phyloP scores from a whole-genome alignment of 176 grass and related monocot genomes.

The Tillandsia fasciculata region DNA sequence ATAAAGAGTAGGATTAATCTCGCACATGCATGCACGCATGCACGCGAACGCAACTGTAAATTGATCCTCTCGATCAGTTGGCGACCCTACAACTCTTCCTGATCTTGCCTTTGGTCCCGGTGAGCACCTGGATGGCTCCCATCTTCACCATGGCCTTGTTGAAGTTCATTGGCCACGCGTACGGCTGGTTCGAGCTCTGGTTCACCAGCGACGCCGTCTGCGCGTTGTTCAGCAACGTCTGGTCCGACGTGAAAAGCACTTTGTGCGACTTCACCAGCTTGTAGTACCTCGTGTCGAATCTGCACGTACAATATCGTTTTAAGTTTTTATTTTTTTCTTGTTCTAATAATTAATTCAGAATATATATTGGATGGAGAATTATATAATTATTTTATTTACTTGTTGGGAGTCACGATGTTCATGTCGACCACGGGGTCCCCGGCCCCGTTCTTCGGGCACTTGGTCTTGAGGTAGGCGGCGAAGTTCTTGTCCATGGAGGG shows the following conservation, averaged over 20 bases:
- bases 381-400: no score
- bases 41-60: no score
- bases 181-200: neutral
- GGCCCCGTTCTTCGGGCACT: slow-evolving; percentile 17
- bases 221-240: slow-evolving; percentile 4
- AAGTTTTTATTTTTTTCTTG: no score
- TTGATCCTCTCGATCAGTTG: neutral
- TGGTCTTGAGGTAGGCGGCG: neutral
- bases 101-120: neutral
- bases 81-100: slow-evolving; percentile 13
- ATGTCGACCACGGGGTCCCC: slow-evolving; percentile 21
- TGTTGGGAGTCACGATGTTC: slow-evolving; percentile 19
- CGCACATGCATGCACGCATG: no score
- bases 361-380: no score
- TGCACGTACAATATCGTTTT: no score
- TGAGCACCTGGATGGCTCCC: slow-evolving; percentile 1
- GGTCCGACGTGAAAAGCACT: slow-evolving; percentile 48
- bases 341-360: no score
- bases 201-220: neutral
- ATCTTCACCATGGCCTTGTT: slow-evolving; percentile 11
- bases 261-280: neutral
- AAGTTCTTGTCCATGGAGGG: slow-evolving; percentile 18
- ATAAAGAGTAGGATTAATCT: no score
- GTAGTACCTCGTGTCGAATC: slow-evolving; percentile 38
- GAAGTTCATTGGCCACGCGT: neutral